These are phyloP conservation scores for Geoglossum cookeanum DNA, from an alignment of 2,329 filamentous ascomycete genomes.

Conservation along the genomic window DNA sequence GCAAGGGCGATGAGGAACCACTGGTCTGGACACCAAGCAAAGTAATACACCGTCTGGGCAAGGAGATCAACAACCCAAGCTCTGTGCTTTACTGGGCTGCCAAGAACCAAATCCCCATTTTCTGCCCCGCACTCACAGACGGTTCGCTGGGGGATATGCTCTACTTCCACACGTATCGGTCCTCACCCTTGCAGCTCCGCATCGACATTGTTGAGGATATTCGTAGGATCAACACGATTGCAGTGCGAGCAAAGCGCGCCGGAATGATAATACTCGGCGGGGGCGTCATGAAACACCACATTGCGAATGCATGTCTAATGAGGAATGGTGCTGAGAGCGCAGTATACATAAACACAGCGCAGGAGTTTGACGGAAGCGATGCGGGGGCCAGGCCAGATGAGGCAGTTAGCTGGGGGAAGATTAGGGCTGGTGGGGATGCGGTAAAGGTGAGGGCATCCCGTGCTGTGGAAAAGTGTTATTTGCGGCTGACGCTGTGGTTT, in stretches of 20 bases:
- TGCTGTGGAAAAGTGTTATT: neutral
- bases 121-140: constrained; percentile 90
- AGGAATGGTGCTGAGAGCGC: constrained; percentile 91
- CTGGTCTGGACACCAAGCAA: constrained; percentile 89
- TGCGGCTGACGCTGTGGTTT: neutral
- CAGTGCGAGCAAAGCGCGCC: constrained; percentile 67
- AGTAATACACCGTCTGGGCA: constrained; percentile 73
- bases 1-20: constrained; percentile 28
- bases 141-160: constrained; percentile 95
- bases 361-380: constrained; percentile 95
- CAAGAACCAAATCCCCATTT: constrained; percentile 91
- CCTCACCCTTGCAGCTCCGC: constrained; percentile 60
- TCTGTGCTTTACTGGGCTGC: constrained; percentile 96
- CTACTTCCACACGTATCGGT: constrained; percentile 93
- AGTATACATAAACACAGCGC: constrained; percentile 92
- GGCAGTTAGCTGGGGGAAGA: constrained; percentile 97
- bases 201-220: constrained; percentile 93
- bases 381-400: constrained; percentile 89
- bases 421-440: constrained; percentile 68
- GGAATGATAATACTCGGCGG: constrained; percentile 94
- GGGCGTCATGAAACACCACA: constrained; percentile 94
- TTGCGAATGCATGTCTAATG: constrained; percentile 95
- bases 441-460: constrained; percentile 41
- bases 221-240: constrained; percentile 76
- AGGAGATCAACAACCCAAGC: constrained; percentile 81